Base-by-base conservation (phyloP, 345 rosid genomes). In the Salix suchowensis region DNA sequence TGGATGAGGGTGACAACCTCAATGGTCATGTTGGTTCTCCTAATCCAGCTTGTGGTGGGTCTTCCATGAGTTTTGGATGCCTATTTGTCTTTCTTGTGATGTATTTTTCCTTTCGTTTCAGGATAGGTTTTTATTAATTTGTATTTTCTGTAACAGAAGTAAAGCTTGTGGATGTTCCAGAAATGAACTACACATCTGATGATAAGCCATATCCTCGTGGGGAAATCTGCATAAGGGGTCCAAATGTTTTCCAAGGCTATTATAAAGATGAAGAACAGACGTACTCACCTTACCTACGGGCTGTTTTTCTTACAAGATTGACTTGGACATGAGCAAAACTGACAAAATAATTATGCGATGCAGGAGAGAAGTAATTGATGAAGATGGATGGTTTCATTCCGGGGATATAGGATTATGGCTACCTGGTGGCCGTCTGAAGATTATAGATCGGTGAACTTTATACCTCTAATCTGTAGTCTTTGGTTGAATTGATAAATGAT, bases 171-270 rank as follows among this genome's bases (percentile, higher is more conserved):
- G 97, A 96, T 73, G 99, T 96, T 78, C 92, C 92, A 30, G 98
- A 96, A 78, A 96, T 93, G 99, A 91, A 90, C 84, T 96, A 96
- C 81, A 93, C 93, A 71, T 89, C 98, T 48, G 91, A 87, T 6
- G 97, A 96, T 88, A 80, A 84, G 64, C 99, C 99, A 6, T 77
- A 89, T 88, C 95, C 96, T 65, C 98, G 98, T 6, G 99, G 99
- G 6, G 98, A 96, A 85, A 96, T 96, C 84, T 96, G 99, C 84
- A 90, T 93, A 28, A 92, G 99, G 82, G 99, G 99, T 80, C 98
- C 98, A 75, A 88, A 73, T 70, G 77, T 96, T 72, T 96, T 96
- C 79, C 84, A 39, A 77, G 98, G 99, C 76, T 93, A 96, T 82
- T 82, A 85, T 80, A 96, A 93, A 88, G 98, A 96, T 80, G 97